A percentile compares a stretch with the other conserved stretches of the same genome.
These are phyloP conservation scores for Gracilaria domingensis DNA, from an alignment of 23 red algal genomes.

Conservation along the genomic window DNA sequence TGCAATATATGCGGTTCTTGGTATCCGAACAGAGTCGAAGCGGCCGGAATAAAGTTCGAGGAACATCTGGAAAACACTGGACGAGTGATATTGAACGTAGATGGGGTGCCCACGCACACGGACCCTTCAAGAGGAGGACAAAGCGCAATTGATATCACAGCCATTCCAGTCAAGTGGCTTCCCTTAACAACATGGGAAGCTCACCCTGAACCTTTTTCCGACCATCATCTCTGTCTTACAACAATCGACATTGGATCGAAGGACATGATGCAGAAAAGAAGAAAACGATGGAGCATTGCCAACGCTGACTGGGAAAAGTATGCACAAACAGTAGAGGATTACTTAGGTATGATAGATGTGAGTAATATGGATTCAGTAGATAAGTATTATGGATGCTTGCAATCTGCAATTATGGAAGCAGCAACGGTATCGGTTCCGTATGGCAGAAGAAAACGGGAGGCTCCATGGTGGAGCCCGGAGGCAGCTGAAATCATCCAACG, in stretches of 20 bases:
- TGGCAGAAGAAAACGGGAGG: neutral
- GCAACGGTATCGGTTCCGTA: neutral
- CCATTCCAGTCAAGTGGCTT: neutral
- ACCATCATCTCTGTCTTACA: neutral
- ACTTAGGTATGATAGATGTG: neutral
- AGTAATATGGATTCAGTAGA: neutral
- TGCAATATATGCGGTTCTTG: neutral
- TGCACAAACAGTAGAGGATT: neutral
- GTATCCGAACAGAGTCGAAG: neutral
- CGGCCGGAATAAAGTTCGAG: neutral
- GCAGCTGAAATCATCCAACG: neutral
- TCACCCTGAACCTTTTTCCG: neutral
- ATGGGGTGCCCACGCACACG: neutral
- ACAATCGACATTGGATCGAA: neutral
- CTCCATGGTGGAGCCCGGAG: constrained; percentile 15
- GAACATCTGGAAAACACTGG: neutral
- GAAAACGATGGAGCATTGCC: neutral
- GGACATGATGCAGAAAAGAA: neutral
- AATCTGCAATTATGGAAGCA: neutral
- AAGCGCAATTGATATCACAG: neutral
- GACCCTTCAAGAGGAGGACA: neutral
- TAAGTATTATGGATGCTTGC: neutral
- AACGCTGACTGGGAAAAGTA: neutral
- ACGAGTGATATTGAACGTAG: neutral
- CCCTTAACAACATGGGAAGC: neutral